Evolutionary conservation across 306 rosid species (phyloP), one percentile per base, ranked within the genome.

Genomic region (Sesbania bispinosa): DNA sequence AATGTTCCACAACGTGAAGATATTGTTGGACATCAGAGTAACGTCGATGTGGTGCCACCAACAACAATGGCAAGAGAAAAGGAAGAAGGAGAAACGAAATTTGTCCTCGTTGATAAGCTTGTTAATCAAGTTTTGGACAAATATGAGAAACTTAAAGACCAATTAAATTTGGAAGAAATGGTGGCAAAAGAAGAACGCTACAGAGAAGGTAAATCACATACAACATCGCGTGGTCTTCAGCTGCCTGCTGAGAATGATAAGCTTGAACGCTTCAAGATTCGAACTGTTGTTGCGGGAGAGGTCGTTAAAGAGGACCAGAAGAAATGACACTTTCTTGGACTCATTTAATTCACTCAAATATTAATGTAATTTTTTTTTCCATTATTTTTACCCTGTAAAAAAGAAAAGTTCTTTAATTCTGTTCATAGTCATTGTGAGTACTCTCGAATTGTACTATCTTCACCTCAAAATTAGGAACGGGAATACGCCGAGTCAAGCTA

Each of bases 241-340:
- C 7, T 33, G 1, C 50, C 20, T 19, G 21, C 1, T 30, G 23
- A 62, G 14, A 62, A 62, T 3, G 32, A 50, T 48, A 69, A 77
- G 41, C 76, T 59, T 50, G 59, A 36, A 1, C 81, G 82, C 19
- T 77, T 77, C 36, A 78, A 70, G 77, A 27, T 78, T 52, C 77
- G 68, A 30, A 53, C 73, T 7, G 73, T 78, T 21, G 42, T 53
- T 53, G 16, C 42, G 3, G 19, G 53, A 71, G 68, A 78, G 19
- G 73, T 52, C 5, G 33, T 14, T 20, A 4, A 62, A 32, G 73
- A 71, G 43, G 68, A 78, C 10, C 39, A n/a, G 30, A 50, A 61
- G 24, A 69, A 69, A 41, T 47, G 10, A 60, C 15, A n/a, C 14
- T 55, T 14, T 21, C 29, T 27, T 58, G 0, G 1, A 62, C 18